Evolutionary conservation across 2,329 filamentous ascomycete genomes (phyloP).

Genomic region (Zymoseptoria tritici): DNA sequence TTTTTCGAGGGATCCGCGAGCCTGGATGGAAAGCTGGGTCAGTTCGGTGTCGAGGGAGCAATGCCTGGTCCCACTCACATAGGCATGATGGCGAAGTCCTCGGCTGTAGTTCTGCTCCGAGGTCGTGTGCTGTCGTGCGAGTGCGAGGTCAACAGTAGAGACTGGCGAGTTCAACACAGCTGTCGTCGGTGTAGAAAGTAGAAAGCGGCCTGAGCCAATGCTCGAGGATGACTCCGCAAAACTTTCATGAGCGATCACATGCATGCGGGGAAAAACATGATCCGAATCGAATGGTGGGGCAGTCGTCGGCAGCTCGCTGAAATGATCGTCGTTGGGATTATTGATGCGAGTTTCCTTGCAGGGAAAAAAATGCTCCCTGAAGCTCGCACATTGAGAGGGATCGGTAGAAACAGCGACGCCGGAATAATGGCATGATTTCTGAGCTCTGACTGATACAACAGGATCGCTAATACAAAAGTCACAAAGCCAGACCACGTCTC

Average conservation of each 20-base stretch:
- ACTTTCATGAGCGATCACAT: constrained; percentile 10
- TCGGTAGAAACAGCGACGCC: no score
- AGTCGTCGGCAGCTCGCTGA: no score
- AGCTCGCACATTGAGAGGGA: no score
- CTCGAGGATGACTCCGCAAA: neutral
- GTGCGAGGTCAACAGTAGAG: no score
- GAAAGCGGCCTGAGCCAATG: neutral
- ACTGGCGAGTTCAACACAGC: neutral
- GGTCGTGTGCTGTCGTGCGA: no score
- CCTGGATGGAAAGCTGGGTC: constrained; percentile 26
- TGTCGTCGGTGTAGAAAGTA: neutral
- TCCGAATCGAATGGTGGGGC: neutral
- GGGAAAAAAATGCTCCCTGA: neutral
- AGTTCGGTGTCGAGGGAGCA: constrained; percentile 1
- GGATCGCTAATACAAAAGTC: neutral
- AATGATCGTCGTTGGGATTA: neutral
- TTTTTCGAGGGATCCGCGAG: constrained; percentile 71
- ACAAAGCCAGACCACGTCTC: neutral
- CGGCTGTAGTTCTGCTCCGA: no score
- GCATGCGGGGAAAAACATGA: neutral
- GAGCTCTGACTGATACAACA: neutral
- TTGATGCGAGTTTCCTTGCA: neutral
- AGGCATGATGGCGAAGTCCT: constrained; percentile 7
- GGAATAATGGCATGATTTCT: neutral
- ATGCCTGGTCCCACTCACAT: constrained; percentile 5